Evolutionary conservation across 2,329 filamentous ascomycete species (phyloP).

Genomic region (Claviceps monticola): DNA sequence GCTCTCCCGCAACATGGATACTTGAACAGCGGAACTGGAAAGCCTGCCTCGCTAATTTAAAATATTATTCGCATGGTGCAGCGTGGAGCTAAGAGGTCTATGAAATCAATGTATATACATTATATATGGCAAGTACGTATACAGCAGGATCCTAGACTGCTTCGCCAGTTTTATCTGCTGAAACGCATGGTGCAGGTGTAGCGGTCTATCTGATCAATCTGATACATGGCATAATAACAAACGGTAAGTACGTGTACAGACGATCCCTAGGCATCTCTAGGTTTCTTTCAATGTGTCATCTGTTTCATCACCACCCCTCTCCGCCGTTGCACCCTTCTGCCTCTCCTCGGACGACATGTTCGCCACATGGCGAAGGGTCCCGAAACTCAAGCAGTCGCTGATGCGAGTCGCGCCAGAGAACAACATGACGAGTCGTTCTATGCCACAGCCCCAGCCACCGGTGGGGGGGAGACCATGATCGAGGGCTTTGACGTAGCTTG

Average conservation of each 20-base stretch:
- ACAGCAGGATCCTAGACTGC: no score
- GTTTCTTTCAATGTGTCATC: background rate
- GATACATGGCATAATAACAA: background rate
- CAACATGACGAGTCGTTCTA: constrained; percentile 86
- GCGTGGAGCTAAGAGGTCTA: no score
- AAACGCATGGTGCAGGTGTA: no score
- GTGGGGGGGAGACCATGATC: constrained; percentile 90
- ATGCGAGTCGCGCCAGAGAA: constrained; percentile 70
- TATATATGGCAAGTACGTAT: no score
- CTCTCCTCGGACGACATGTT: constrained; percentile 28
- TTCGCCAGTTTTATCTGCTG: no score
- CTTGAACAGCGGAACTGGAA: no score
- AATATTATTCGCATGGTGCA: no score
- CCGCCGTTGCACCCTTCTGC: constrained; percentile 10
- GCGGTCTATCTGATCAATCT: no score
- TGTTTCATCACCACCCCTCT: background rate
- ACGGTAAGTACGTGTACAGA: background rate
- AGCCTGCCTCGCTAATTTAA: no score
- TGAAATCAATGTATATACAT: no score
- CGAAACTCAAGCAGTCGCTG: constrained; percentile 77
- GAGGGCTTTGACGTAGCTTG: constrained; percentile 71
- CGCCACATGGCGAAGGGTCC: constrained; percentile 60
- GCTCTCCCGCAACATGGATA: no score
- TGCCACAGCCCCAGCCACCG: constrained; percentile 88
- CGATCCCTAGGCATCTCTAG: background rate